Base-by-base conservation (phyloP, 2,329 filamentous ascomycete species). In the Beauveria sp. region DNA sequence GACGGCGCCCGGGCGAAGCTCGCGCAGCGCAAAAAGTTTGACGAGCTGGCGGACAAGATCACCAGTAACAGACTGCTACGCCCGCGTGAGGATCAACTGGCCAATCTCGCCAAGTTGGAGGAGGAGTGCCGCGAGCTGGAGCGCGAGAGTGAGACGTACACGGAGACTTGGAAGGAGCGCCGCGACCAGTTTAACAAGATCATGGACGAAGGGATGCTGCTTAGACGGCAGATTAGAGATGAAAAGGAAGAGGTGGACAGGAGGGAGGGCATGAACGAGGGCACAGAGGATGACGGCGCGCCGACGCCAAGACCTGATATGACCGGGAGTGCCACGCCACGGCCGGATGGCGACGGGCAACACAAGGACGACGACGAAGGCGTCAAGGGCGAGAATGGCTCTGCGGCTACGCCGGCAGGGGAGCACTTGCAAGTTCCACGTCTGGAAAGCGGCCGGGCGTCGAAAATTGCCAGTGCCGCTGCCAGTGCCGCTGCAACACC, bases 161-260 rank as follows among this genome's bases (percentile, higher is more conserved):
- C 85, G 54, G 83, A 81, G 65, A 94, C 91, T 0, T 97, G 92
- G 92, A 80, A 84, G 47, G 92, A 96, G 74, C 82, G 93, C 44
- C 80, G 89, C 64, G 89, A 91, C 67, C 91, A 96, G 74, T 96
- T 97, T 73, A 90, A 88, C 62, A 83, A 85, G 61, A 92, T 97
- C 68, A 90, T 96, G 71, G 90, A 92, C 63, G 93, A 97, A 77
- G 91, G 91, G n/a, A 89, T 90, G 83, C 82, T 90, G 65, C 81
- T 97, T 72, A 80, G 92, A 62, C 82, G 90, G 54, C 81, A 96
- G 72, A 96, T 97, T 69, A 86, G 92, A 63, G 92, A 96, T 69
- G 93, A 97, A 79, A 96, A 96, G 76, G 92, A 96, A 72, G 92
- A 96, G 75, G 90, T 94, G 0, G 92, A 96, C 75, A 81, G 91